Percentiles rank a stretch among this genome's conserved stretches.
phyloP scores from a whole-genome alignment of 768 basidiomycete genomes.

The Lentinula boryana region DNA sequence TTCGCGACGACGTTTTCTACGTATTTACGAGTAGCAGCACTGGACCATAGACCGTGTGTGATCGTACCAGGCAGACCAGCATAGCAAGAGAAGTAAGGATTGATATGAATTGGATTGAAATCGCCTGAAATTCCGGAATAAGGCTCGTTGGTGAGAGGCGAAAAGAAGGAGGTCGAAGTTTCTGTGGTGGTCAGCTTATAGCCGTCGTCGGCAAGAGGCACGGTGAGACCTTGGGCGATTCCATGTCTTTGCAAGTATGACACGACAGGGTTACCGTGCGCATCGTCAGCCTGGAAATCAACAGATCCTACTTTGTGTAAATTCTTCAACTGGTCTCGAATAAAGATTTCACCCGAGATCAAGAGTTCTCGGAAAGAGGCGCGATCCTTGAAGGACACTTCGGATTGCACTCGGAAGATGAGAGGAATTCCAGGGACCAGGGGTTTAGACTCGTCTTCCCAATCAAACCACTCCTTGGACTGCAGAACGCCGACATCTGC shows the following conservation, averaged over 20 bases:
- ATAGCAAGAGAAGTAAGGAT: conserved; percentile 96
- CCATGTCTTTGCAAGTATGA: conserved; percentile 94
- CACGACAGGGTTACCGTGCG: conserved; percentile 89
- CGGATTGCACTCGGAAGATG: conserved; percentile 84
- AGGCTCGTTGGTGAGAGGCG: conserved; percentile 90
- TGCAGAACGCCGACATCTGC: conserved; percentile 85
- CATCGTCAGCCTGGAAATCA: conserved; percentile 81
- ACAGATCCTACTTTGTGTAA: conserved; percentile 86
- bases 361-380: conserved; percentile 73
- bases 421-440: conserved; percentile 77
- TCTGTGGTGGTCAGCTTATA: conserved; percentile 73
- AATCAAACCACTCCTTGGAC: conserved; percentile 97
- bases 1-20: conserved; percentile 93
- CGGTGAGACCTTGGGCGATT: conserved; percentile 64
- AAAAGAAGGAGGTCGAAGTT: conserved; percentile 60
- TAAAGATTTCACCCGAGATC: conserved; percentile 81
- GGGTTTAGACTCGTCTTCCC: conserved; percentile 79
- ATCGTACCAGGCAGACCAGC: conserved; percentile 93
- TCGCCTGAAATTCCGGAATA: conserved; percentile 96
- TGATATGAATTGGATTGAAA: conserved; percentile 98
- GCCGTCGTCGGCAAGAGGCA: conserved; percentile 78
- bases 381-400: conserved; percentile 89
- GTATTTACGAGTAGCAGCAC: conserved; percentile 88
- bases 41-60: conserved; percentile 96
- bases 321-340: conserved; percentile 83